phyloP scores from a whole-genome alignment of 208 protist species.

The Spongospora subterranea region DNA sequence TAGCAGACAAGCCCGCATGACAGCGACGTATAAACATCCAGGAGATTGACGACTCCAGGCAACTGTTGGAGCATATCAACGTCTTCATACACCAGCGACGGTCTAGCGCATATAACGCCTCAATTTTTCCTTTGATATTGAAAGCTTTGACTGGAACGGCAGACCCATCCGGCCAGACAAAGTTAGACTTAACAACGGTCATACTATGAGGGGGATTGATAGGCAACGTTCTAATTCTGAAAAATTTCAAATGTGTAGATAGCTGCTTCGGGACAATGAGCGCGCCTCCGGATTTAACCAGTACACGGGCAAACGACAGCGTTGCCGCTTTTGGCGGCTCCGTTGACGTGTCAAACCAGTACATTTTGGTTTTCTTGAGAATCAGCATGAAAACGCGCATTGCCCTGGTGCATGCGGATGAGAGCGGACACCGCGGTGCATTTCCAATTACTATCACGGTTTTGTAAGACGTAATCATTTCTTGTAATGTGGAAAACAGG shows the following conservation, averaged over 20 bases:
- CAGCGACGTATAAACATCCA: not conserved
- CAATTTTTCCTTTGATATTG: not conserved
- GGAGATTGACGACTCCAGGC: not conserved
- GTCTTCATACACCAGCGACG: not conserved
- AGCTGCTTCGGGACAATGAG: not conserved
- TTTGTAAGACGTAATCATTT: not conserved
- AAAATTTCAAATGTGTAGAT: not conserved
- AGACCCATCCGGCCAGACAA: not conserved
- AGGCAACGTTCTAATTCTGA: not conserved
- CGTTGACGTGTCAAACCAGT: not conserved
- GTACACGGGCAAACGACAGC: not conserved
- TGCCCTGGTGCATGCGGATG: not conserved
- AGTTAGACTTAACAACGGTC: not conserved
- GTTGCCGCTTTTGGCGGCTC: not conserved
- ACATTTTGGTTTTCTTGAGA: not conserved
- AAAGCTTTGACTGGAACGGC: not conserved
- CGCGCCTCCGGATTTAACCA: not conserved
- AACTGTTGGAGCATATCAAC: not conserved
- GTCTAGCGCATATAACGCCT: not conserved
- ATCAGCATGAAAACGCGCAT: not conserved
- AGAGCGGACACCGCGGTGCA: not conserved
- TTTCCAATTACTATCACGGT: not conserved
- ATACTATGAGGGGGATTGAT: not conserved
- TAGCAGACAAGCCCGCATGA: not conserved
- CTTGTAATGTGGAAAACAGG: not conserved